Base-by-base conservation (phyloP, 2,329 filamentous ascomycete genomes). In the Penicillium sp. region DNA sequence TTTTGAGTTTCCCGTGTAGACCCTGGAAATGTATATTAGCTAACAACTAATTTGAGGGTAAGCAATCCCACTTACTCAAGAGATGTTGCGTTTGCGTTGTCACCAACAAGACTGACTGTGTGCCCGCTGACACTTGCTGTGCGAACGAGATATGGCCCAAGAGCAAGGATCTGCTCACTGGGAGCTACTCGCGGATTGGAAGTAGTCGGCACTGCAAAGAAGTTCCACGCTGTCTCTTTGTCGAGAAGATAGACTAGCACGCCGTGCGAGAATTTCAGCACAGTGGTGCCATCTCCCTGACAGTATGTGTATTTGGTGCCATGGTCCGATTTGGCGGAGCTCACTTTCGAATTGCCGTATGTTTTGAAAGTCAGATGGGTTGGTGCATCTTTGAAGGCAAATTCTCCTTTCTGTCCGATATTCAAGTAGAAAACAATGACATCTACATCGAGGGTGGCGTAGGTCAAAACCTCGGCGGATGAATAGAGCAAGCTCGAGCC, bases 171-270 rank as follows among this genome's bases (percentile, higher is more conserved):
- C 32, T 80, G 76, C 53, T 78, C 61, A 43, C 72, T 57, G 0
- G 75, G 67, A 2, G 63, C 61, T 17, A 77, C 71, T 35, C 67
- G 63, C 0, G 77, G 77, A 48, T 75, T 66, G 1, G 57, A 58
- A 0, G 72, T 73, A 8, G 72, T 74, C 3, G 76, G 57, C 3
- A 77, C 73, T 2, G 77, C 77, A 66, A 76, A 81, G 59, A 81
- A 78, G 6, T 73, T 75, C 73, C 76, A 81, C 1, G 77, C 79
- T 0, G 77, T 73, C 10, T 71, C 61, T 21, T 74, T 70, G 38
- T 81, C 77, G 4, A 81, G 68, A 5, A 82, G 67, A 48, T 79
- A 78, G 4, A 76, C 65, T 1, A 79, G 51, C 3, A 76, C 66
- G 0, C 73, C 73, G 43, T 77, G 75, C 0, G 73, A 74, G 45